These are phyloP conservation scores for Xylariales sp. DNA, from an alignment of 2,329 filamentous ascomycete species.

Conservation along the genomic window DNA sequence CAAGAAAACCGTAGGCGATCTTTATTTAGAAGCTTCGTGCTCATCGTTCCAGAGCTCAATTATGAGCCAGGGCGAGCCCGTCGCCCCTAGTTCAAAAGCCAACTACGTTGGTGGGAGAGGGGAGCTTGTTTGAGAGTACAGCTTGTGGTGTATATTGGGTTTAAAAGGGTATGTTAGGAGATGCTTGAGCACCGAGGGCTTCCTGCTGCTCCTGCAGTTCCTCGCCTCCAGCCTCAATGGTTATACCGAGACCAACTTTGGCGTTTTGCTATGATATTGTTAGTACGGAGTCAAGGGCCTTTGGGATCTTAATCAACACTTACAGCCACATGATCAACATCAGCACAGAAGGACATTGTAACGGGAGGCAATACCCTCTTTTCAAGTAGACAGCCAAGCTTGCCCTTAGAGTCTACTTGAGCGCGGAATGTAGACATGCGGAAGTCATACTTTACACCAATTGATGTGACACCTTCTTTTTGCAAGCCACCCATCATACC, in stretches of 20 bases:
- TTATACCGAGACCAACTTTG: conserved; percentile 94
- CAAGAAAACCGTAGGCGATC: conserved; percentile 25
- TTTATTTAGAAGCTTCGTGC: conserved; percentile 21
- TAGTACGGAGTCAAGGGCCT: conserved; percentile 29
- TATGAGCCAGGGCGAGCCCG: conserved; percentile 3
- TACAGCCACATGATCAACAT: conserved; percentile 96
- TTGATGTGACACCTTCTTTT: conserved; percentile 89
- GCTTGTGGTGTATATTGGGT: conserved; percentile 33
- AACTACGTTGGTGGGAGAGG: conserved; percentile 38
- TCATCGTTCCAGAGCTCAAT: conserved; percentile 16
- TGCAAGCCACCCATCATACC: conserved; percentile 80
- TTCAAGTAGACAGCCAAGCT: conserved; percentile 91
- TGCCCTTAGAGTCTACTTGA: conserved; percentile 94
- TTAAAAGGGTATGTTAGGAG: conserved; percentile 75
- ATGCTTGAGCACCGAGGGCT: conserved; percentile 62
- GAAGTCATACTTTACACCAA: conserved; percentile 99
- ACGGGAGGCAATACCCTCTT: conserved; percentile 95
- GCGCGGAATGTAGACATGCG: conserved; percentile 93
- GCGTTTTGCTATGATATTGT: conserved; percentile 78
- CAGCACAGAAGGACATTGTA: conserved; percentile 92
- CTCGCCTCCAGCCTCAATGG: conserved; percentile 85
- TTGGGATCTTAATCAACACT: conserved; percentile 52
- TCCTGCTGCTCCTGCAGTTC: conserved; percentile 90
- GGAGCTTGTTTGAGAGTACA: conserved; percentile 41
- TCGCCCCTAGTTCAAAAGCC: conserved; percentile 7